Conservation (phyloP, 352 stramenopile species). For the Stramenopiles sp. region DNA sequence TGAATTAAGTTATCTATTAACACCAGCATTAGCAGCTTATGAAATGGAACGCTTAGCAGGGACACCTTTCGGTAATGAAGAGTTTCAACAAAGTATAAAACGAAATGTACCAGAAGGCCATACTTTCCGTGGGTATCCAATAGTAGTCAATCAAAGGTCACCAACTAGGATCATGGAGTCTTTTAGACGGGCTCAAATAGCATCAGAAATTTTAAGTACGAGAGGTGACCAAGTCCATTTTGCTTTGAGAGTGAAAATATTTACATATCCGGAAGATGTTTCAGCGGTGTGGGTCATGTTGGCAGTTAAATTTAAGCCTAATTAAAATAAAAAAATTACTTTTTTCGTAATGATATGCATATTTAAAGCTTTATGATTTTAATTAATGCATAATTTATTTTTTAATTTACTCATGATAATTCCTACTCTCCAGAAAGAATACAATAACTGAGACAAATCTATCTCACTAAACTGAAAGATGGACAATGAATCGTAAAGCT, state of each 20-base stretch:
- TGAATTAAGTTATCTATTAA: constrained; percentile 44
- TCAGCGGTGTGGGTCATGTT: constrained; percentile 55
- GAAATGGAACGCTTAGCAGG: constrained; percentile 48
- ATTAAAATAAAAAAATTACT: background rate
- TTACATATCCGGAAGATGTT: constrained; percentile 44
- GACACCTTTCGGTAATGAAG: constrained; percentile 37
- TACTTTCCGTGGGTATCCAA: constrained; percentile 59
- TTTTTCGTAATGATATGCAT: background rate
- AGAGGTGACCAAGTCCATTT: constrained; percentile 38
- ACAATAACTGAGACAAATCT: too few relatives aligned
- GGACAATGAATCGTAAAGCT: too few relatives aligned
- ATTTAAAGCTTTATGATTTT: background rate
- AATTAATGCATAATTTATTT: background rate
- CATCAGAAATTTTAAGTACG: constrained; percentile 34
- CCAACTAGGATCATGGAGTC: constrained; percentile 22
- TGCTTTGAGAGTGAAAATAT: constrained; percentile 41
- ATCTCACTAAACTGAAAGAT: too few relatives aligned
- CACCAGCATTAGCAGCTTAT: constrained; percentile 57
- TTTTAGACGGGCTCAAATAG: constrained; percentile 31
- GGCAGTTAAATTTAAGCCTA: constrained; percentile 21
- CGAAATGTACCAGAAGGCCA: constrained; percentile 43
- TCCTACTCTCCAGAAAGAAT: too few relatives aligned
- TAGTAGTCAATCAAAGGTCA: constrained; percentile 16
- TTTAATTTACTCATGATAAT: too few relatives aligned
- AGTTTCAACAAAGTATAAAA: constrained; percentile 52